phyloP scores from a whole-genome alignment of 306 rosid genomes.

The Ammopiptanthus mongolicus region DNA sequence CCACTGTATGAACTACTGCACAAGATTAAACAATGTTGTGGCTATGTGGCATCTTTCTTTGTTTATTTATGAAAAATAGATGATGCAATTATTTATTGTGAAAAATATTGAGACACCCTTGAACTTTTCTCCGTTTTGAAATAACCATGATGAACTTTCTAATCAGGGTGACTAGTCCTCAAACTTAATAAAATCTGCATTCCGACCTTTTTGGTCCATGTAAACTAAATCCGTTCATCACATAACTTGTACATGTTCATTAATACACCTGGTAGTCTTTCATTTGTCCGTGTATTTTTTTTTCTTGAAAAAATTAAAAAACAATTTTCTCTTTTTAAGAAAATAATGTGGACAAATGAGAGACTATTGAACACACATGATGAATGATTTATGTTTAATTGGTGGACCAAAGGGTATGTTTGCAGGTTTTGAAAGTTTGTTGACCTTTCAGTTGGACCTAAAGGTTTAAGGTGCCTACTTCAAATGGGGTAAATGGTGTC shows the following conservation, averaged over 20 bases:
- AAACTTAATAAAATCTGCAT: no score
- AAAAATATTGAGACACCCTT: not conserved
- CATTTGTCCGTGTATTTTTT: not conserved
- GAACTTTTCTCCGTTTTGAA: not conserved
- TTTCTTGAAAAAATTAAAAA: no score
- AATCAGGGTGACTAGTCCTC: not conserved
- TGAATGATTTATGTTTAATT: not conserved
- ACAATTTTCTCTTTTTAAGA: not conserved
- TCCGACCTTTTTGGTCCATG: no score
- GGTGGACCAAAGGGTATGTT: not conserved
- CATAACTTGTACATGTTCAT: not conserved
- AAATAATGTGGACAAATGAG: not conserved
- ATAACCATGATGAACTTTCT: not conserved
- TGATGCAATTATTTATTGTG: not conserved
- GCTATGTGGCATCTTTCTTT: not conserved
- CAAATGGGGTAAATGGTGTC: not conserved
- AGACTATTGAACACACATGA: not conserved
- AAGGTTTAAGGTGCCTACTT: conserved; percentile 1
- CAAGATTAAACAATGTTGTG: not conserved
- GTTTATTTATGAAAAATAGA: not conserved
- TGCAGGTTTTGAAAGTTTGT: not conserved
- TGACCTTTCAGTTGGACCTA: not conserved
- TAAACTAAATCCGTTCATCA: not conserved
- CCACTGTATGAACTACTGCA: not conserved
- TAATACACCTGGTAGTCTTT: not conserved